Conservation (phyloP, 139 green algal species). For the Coelastrella sp. region DNA sequence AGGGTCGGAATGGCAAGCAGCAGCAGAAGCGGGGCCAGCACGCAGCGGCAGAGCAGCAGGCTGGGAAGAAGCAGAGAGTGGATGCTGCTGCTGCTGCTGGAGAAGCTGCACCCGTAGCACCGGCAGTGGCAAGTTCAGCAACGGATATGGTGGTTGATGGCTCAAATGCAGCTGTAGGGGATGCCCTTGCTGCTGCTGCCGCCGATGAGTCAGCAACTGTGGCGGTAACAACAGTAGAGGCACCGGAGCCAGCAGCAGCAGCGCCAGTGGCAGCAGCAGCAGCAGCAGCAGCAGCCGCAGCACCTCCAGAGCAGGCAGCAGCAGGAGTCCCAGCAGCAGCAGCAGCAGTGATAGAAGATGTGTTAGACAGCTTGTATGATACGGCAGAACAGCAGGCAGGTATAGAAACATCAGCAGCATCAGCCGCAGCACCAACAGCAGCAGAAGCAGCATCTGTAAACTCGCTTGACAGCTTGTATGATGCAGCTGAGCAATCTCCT, state of each 20-base stretch:
- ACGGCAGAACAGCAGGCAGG: neutral
- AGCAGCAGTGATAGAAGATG: neutral
- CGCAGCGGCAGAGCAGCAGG: neutral
- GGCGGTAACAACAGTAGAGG: neutral
- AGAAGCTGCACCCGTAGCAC: neutral
- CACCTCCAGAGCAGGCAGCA: neutral
- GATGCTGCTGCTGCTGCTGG: neutral
- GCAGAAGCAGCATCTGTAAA: neutral
- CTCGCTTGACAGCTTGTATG: neutral
- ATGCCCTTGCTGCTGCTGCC: neutral
- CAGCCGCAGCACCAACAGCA: conserved; percentile 16
- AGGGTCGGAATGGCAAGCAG: too few species aligned
- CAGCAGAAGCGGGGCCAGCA: neutral
- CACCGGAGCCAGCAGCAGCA: conserved; percentile 3
- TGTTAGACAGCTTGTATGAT: neutral
- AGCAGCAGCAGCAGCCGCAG: conserved; percentile 32
- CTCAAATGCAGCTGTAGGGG: neutral
- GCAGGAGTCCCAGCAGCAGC: neutral
- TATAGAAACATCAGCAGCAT: neutral
- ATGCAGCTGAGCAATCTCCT: neutral
- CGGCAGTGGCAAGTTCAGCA: neutral
- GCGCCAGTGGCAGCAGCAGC: neutral
- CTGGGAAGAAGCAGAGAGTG: neutral
- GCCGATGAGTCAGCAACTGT: neutral
- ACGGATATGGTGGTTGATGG: too few species aligned